phyloP scores from a whole-genome alignment of 2,329 filamentous ascomycete genomes.

The Alternaria novae-zelandiae region DNA sequence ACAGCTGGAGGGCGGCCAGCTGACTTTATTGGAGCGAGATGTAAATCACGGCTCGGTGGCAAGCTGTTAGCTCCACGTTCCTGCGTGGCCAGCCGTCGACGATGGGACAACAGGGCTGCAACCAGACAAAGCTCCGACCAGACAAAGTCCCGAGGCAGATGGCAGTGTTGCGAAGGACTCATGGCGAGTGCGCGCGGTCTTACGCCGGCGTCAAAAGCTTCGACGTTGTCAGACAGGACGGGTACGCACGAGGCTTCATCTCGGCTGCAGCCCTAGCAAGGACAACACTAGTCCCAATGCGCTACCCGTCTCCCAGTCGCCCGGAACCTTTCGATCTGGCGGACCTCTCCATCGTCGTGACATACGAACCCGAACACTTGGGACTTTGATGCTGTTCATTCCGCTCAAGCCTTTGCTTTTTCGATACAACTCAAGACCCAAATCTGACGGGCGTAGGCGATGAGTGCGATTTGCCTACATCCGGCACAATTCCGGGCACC shows the following conservation, averaged over 20 bases:
- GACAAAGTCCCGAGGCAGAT: conserved; percentile 4
- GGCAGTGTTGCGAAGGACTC: background rate
- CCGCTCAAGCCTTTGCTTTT: background rate
- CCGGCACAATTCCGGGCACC: background rate
- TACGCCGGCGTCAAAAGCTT: conserved; percentile 3
- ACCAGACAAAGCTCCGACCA: conserved; percentile 4
- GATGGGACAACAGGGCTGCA: background rate
- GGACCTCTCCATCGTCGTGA: background rate
- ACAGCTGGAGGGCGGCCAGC: background rate
- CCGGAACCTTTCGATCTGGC: background rate
- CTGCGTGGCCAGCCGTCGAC: background rate
- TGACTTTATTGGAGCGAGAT: conserved; percentile 7
- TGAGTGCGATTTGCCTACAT: background rate
- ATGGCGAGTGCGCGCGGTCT: background rate
- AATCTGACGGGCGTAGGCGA: background rate
- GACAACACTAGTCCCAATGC: background rate
- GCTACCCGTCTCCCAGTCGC: background rate
- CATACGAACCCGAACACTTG: background rate
- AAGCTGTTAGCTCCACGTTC: conserved; percentile 2
- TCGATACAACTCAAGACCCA: background rate
- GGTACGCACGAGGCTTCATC: conserved; percentile 5
- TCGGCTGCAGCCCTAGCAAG: background rate
- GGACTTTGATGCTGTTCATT: background rate
- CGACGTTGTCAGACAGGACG: conserved; percentile 3
- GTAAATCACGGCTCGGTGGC: conserved; percentile 7